Conservation (phyloP, 1,139 yeast species). For the Debaryomyces robertsiae region DNA sequence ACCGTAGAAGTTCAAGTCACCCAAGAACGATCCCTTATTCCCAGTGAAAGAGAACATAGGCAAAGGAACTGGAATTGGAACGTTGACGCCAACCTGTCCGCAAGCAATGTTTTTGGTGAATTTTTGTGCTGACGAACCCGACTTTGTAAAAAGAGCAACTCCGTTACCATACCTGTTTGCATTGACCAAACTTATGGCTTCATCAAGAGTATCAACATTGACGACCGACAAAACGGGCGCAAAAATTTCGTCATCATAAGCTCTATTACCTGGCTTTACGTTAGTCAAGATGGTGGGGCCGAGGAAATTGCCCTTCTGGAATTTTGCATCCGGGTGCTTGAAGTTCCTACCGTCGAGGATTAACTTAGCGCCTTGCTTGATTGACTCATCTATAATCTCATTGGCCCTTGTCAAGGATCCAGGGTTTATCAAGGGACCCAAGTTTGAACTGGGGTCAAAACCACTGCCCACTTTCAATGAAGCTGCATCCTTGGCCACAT, state of each 20-base stretch:
- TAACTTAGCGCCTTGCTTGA: constrained; percentile 59
- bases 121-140: constrained; percentile 70
- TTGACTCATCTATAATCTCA: constrained; percentile 58
- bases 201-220: constrained; percentile 68
- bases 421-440: constrained; percentile 75
- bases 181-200: constrained; percentile 69
- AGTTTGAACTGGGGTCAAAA: constrained; percentile 59
- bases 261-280: constrained; percentile 69
- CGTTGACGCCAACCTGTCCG: constrained; percentile 81
- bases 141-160: constrained; percentile 66
- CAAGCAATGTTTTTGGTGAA: constrained; percentile 71
- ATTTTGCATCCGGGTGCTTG: constrained; percentile 45
- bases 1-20: constrained; percentile 80
- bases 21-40: constrained; percentile 73
- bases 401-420: constrained; percentile 56
- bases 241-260: constrained; percentile 75
- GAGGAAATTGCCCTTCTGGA: constrained; percentile 69
- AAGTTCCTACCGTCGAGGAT: constrained; percentile 66
- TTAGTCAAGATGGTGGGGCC: constrained; percentile 71
- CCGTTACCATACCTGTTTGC: constrained; percentile 75
- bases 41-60: constrained; percentile 87
- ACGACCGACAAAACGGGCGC: constrained; percentile 74
- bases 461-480: constrained; percentile 67
- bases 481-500: constrained; percentile 60
- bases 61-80: constrained; percentile 82